Percentiles rank a stretch among this genome's conserved stretches.
Conservation (phyloP, 2,329 filamentous ascomycete genomes). For the Trichoderma sp. region DNA sequence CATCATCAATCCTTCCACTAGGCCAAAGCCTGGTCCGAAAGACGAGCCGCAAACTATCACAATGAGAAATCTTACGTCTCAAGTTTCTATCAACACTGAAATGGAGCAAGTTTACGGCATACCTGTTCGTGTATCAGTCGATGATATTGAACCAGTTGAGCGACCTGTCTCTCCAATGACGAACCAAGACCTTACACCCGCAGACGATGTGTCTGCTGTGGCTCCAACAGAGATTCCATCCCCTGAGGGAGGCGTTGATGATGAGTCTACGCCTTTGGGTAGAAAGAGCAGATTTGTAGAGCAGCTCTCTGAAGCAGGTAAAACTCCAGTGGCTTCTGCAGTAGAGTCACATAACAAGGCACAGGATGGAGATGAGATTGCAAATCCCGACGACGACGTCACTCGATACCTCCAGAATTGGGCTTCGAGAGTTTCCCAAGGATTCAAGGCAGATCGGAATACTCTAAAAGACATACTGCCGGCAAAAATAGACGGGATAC, state of each 20-base stretch:
- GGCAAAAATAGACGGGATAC: neutral
- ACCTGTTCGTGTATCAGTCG: no score
- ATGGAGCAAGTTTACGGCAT: neutral
- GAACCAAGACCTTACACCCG: neutral
- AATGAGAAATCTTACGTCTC: neutral
- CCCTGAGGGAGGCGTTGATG: neutral
- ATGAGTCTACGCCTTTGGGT: neutral
- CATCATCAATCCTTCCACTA: neutral
- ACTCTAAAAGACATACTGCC: neutral
- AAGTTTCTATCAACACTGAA: neutral
- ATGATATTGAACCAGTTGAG: neutral
- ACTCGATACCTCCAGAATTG: conserved; percentile 6
- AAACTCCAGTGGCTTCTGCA: neutral
- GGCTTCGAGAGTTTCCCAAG: neutral
- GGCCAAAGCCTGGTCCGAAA: neutral
- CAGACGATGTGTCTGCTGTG: neutral
- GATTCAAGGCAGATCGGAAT: neutral
- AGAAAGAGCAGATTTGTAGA: conserved; percentile 17
- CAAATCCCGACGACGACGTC: neutral
- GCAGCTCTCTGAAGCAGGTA: conserved; percentile 4
- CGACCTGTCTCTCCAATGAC: neutral
- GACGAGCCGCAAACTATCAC: neutral
- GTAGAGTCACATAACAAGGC: neutral
- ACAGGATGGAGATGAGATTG: neutral
- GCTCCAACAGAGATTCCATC: neutral